phyloP scores from a whole-genome alignment of 1,139 yeast species.

The Geotrichum bryndzae region DNA sequence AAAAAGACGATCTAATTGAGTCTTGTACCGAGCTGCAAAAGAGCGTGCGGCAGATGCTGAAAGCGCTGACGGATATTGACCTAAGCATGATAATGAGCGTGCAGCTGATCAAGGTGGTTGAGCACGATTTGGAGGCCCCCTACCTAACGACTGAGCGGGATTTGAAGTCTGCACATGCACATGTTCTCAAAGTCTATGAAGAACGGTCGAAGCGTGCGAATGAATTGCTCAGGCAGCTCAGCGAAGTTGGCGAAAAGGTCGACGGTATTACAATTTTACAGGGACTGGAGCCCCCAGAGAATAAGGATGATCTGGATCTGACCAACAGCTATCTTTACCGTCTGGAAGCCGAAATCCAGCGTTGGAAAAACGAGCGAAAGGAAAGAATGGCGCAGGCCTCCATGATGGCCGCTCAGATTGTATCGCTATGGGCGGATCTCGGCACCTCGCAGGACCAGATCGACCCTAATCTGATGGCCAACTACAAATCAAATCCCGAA shows the following conservation, averaged over 20 bases:
- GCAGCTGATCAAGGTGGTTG: background rate
- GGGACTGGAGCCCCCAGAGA: slow-evolving; percentile 10
- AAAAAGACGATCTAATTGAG: slow-evolving; percentile 27
- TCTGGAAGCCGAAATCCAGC: slow-evolving; percentile 29
- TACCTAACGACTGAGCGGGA: background rate
- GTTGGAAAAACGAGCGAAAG: slow-evolving; percentile 28
- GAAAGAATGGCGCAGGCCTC: slow-evolving; percentile 25
- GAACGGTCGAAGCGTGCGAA: slow-evolving; percentile 9
- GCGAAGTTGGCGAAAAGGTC: slow-evolving; percentile 4
- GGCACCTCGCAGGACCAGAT: slow-evolving; percentile 33
- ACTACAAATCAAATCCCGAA: slow-evolving; percentile 28
- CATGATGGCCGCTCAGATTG: slow-evolving; percentile 27
- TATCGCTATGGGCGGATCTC: slow-evolving; percentile 34
- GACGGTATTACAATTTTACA: slow-evolving; percentile 13
- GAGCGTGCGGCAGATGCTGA: background rate
- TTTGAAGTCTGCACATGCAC: background rate
- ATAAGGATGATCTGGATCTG: slow-evolving; percentile 19
- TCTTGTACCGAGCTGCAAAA: slow-evolving; percentile 22
- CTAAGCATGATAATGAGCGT: background rate
- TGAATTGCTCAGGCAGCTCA: slow-evolving; percentile 8
- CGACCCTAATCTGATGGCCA: slow-evolving; percentile 27
- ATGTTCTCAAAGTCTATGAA: slow-evolving; percentile 4
- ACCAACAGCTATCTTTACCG: slow-evolving; percentile 24
- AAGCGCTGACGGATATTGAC: background rate
- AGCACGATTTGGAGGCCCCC: slow-evolving; percentile 5